Evolutionary conservation across 176 grass and related monocot genomes (phyloP), one percentile per base, ranked within the genome.

Genomic region (Eragrostis nindensis): DNA sequence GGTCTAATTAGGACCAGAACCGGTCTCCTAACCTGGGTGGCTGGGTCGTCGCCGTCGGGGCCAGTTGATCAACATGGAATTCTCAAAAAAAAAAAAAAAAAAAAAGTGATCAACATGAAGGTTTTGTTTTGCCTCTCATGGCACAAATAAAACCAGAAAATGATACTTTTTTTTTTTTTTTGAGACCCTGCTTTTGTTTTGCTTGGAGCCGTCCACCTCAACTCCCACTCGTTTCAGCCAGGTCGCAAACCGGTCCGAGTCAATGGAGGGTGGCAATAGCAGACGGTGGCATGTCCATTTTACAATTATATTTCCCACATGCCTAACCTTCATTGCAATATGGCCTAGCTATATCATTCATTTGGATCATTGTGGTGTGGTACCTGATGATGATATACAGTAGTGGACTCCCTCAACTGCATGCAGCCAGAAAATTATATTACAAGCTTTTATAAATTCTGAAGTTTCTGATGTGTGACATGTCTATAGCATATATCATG

Each of bases 241-340:
- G 83, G 75, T 80, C 38, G 44, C 57, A 54, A 65, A 21, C 76
- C 41, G 38, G 68, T 73, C 75, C 56, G 73, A 73, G 75, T 73
- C 75, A 86, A 79, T 44, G 67, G 32, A 85, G 43, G 52, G 52
- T 54, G 52, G 52, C 52, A 21, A 54, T 54, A 57, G 56, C 56
- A 26, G 56, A 10, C 57, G 47, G 29, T 71, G 55, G 54, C 56
- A 54, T 44, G 67, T 80, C 84, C 84, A 86, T 80, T 80, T 80
- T 74, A 66, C 68, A 74, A 74, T 66, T 73, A 73, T 80, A 36
- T 21, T 66, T 73, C n/a, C 38, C 76, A 86, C 84, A 80, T 66
- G 84, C 60, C 68, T 80, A 80, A 85, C 57, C 36, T 73, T 46
- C 65, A 29, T 57, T 43, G 55, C 43, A 85, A 63, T 10, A 63